Percentiles rank a stretch among this genome's conserved stretches.
phyloP scores from a whole-genome alignment of 2,329 filamentous ascomycete genomes.

The Neofusicoccum cordaticola region DNA sequence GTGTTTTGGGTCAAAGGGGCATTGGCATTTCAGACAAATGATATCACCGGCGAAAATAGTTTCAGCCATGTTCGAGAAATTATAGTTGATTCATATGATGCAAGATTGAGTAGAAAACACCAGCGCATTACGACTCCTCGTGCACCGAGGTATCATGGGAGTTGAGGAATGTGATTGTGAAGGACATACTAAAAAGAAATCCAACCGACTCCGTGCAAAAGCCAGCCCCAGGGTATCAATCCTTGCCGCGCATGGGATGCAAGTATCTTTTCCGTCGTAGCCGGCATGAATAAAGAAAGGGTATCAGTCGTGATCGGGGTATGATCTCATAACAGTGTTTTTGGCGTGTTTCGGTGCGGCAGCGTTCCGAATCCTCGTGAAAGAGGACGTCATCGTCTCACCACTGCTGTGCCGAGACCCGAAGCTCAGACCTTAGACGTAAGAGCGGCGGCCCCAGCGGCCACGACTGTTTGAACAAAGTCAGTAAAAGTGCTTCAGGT shows the following conservation, averaged over 20 bases:
- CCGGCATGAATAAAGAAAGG: background rate
- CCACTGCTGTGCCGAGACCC: background rate
- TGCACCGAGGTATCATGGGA: too few relatives aligned
- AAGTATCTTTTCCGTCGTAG: too few relatives aligned
- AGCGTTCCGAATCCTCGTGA: background rate
- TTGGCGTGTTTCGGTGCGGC: background rate
- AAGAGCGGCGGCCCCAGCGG: slow-evolving; percentile 20
- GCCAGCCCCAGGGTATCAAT: background rate
- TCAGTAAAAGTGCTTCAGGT: background rate
- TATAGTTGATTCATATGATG: background rate
- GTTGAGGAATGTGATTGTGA: too few relatives aligned
- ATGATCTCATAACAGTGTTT: background rate
- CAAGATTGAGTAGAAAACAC: too few relatives aligned
- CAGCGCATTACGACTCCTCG: too few relatives aligned
- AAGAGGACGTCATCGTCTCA: slow-evolving; percentile 4
- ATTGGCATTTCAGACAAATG: background rate
- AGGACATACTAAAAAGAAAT: background rate
- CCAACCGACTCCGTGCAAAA: background rate
- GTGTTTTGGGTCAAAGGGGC: background rate
- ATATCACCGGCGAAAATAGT: background rate
- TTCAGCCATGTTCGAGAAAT: background rate
- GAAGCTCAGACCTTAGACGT: slow-evolving; percentile 17
- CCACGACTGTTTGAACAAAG: background rate
- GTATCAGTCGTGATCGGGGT: background rate
- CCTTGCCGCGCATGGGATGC: background rate